These are phyloP conservation scores for Durusdinium trenchii DNA, from an alignment of 73 alveolate species.

Conservation along the genomic window DNA sequence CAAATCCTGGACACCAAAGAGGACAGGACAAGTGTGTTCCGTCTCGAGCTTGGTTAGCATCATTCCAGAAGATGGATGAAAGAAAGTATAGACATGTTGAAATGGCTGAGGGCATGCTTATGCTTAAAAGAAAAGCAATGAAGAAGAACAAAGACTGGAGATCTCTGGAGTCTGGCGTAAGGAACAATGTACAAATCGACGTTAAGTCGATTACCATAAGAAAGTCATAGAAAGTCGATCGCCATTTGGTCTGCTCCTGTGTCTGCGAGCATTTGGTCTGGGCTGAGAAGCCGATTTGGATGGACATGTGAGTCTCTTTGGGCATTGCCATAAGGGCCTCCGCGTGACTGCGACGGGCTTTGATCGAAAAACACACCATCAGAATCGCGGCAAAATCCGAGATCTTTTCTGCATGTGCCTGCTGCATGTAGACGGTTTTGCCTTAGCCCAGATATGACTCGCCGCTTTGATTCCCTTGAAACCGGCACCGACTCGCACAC, in stretches of 20 bases:
- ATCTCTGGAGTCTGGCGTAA: no score
- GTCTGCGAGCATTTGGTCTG: slow-evolving; percentile 98
- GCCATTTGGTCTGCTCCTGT: slow-evolving; percentile 70
- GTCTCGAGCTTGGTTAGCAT: no score
- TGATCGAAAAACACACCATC: not conserved
- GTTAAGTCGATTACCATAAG: not conserved
- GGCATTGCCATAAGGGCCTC: slow-evolving; percentile 95
- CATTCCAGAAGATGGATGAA: no score
- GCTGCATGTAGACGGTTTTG: slow-evolving; percentile 98
- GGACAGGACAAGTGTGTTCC: no score
- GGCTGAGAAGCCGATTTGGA: slow-evolving; percentile 99
- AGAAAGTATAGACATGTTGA: no score
- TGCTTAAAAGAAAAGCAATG: no score
- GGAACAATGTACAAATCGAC: no score
- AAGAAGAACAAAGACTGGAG: no score
- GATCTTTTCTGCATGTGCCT: slow-evolving; percentile 93
- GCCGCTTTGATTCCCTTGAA: no score
- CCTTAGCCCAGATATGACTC: slow-evolving; percentile 96
- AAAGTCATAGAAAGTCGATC: not conserved
- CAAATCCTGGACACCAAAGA: slow-evolving; percentile 96
- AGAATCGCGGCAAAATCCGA: not conserved
- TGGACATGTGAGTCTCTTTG: slow-evolving; percentile 98
- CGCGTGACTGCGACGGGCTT: not conserved
- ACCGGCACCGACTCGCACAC: no score
- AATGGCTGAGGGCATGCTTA: no score